Base-by-base conservation (phyloP, 2,329 filamentous ascomycete genomes). In the Calonectria fujianensis region DNA sequence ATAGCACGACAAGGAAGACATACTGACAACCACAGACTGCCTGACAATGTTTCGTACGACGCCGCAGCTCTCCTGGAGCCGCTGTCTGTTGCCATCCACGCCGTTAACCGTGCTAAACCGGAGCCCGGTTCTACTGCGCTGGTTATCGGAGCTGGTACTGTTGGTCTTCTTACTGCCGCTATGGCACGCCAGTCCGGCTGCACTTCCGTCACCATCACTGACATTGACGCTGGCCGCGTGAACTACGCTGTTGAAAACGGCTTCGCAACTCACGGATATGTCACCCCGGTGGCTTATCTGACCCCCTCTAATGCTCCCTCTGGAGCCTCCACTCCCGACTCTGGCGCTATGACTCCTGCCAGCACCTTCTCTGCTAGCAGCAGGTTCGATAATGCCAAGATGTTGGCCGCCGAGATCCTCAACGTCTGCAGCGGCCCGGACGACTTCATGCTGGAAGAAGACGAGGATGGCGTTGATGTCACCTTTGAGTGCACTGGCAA, bases 401-500 rank as follows among this genome's bases (percentile, higher is more conserved):
- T 81, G 4, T 82, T 90, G 8, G 90, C 90, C 2, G 80, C 82
- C 13, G 88, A 90, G 48, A 87, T 91, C 45, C 84, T 91, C 52
- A 83, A 87, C 1, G 79, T 87, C 13, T 85, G 86, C 1, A 83
- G 78, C 57, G 76, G 71, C 9, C 52, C 76, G 20, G 80, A 81
- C 14, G 79, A 79, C 10, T 82, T 80, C 3, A 73, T 82, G n/a
- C 69, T 85, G 2, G 80, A 89, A 29, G 93, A 94, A 67, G 92
- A 94, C 66, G 91, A 94, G 80, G 90, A 87, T 1, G 93, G 94
- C 61, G 90, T 95, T 3, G 93, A 95, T 80, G 85, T 93, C 7
- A 91, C 93, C 0, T 95, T 95, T 77, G 94, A 96, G 84, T 95
- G 94, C 82, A 95, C 94, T 0, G 94, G 94, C 35, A 94, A 95